Percentiles rank a stretch among this genome's conserved stretches.
Conservation (phyloP, 1,284 basidiomycete genomes). For the Sanguinoderma infundibulare region DNA sequence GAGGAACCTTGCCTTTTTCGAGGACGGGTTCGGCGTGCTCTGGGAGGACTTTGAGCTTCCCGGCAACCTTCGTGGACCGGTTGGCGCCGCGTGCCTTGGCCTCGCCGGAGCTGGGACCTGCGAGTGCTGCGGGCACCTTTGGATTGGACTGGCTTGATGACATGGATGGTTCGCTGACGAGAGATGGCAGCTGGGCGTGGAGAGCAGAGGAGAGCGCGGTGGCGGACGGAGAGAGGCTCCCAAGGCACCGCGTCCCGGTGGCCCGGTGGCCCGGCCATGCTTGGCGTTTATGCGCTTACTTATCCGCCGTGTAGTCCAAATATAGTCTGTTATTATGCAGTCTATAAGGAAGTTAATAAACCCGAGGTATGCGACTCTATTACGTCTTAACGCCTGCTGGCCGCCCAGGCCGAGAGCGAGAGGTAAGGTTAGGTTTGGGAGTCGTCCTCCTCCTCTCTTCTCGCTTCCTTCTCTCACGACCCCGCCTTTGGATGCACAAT, state of each 20-base stretch:
- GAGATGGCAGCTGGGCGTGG: background rate
- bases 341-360: conserved; percentile 5
- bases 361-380: conserved; percentile 5
- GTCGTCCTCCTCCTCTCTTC: background rate
- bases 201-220: conserved; percentile 3
- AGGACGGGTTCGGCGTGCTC: conserved; percentile 78
- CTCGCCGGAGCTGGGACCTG: conserved; percentile 32
- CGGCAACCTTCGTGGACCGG: conserved; percentile 84
- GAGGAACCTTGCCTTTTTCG: conserved; percentile 30
- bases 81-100: conserved; percentile 73
- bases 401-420: conserved; percentile 7
- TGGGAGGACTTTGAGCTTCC: conserved; percentile 92
- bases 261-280: conserved; percentile 12
- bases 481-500: conserved; percentile 11
- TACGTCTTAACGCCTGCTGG: conserved; percentile 12
- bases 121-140: conserved; percentile 9
- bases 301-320: background rate
- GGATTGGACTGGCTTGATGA: conserved; percentile 27
- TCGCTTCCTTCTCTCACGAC: conserved; percentile 9
- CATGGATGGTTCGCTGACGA: conserved; percentile 12
- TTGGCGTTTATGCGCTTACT: conserved; percentile 11
- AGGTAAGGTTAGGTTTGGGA: background rate
- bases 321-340: background rate
- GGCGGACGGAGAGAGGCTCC: conserved; percentile 5
- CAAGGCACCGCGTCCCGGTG: conserved; percentile 4